Evolutionary conservation across 768 basidiomycete genomes (phyloP).

Genomic region (Auricularia sp.): DNA sequence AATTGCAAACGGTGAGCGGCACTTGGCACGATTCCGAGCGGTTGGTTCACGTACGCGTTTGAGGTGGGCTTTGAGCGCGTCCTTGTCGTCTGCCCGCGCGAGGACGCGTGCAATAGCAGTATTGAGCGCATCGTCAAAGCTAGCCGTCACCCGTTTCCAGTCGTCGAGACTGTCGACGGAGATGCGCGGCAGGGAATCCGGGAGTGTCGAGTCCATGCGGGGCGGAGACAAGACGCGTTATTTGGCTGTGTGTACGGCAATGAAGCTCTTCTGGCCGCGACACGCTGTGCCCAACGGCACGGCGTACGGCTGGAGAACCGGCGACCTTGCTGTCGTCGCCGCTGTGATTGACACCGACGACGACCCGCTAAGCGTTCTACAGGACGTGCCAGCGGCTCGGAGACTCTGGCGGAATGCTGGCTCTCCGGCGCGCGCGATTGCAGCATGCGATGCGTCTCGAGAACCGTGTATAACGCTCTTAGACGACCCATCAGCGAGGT

Average conservation of each 20-base stretch:
- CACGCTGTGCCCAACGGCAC: neutral
- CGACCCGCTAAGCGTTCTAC: neutral
- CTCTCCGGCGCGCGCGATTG: neutral
- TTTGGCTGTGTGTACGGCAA: neutral
- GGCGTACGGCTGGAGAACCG: neutral
- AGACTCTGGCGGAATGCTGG: neutral
- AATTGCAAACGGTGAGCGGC: neutral
- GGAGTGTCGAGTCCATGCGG: neutral
- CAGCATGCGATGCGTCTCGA: neutral
- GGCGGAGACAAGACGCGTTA: neutral
- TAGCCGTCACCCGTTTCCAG: slow-evolving; percentile 52
- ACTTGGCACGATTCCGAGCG: neutral
- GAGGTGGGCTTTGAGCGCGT: slow-evolving; percentile 38
- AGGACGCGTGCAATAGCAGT: slow-evolving; percentile 39
- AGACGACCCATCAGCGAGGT: neutral
- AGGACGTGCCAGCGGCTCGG: neutral
- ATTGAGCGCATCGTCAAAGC: slow-evolving; percentile 39
- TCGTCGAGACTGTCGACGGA: slow-evolving; percentile 57
- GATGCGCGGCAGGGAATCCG: slow-evolving; percentile 39
- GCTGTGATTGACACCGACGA: neutral
- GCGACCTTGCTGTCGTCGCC: neutral
- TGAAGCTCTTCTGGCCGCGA: slow-evolving; percentile 2
- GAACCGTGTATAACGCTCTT: neutral
- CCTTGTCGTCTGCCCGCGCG: slow-evolving; percentile 28
- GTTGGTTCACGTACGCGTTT: slow-evolving; percentile 32